Evolutionary conservation across 2,329 filamentous ascomycete genomes (phyloP), one percentile per base, ranked within the genome.

Genomic region (Penicillium sp.): DNA sequence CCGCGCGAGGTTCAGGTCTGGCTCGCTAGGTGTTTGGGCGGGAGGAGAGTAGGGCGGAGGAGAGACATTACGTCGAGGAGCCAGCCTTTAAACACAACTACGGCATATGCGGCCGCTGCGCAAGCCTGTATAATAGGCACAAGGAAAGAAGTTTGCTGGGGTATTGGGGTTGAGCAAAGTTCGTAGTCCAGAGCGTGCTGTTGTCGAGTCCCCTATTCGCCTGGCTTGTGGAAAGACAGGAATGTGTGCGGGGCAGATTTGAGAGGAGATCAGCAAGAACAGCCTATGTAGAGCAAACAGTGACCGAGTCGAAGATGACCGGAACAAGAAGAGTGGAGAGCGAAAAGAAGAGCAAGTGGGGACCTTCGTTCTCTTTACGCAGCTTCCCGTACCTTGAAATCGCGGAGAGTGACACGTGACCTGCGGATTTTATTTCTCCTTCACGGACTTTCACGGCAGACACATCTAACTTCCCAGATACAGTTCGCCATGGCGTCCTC

Each of bases 11-110:
- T 62, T 69, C 55, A 71, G 33, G 59, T 67, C 62, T 63, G 68
- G 59, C 50, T 64, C 61, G 58, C 55, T 62, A 58, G 65, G 60
- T 47, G 65, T 53, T 58, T 62, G 65, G 60, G 65, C 48, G 59
- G 64, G 66, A 48, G 65, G 63, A 55, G 66, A 66, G 65, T 70
- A 69, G 63, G 68, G 67, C 59, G 68, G 68, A 70, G 71, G 67
- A 68, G 70, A 68, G 63, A 64, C 73, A 74, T 74, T 68, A 69
- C 70, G 68, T 68, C 64, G 68, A 72, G 62, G 70, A 75, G 73
- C 73, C 73, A 75, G 73, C 67, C 70, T 75, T 74, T 63, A 60
- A 62, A 61, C 63, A 51, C 52, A 61, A 52, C 60, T 61, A 68
- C 72, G 72, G 73, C 73, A 70, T 71, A 69, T 70, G 70, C 70